These are phyloP conservation scores for Vicia faba DNA, from an alignment of 306 rosid species.

Conservation along the genomic window DNA sequence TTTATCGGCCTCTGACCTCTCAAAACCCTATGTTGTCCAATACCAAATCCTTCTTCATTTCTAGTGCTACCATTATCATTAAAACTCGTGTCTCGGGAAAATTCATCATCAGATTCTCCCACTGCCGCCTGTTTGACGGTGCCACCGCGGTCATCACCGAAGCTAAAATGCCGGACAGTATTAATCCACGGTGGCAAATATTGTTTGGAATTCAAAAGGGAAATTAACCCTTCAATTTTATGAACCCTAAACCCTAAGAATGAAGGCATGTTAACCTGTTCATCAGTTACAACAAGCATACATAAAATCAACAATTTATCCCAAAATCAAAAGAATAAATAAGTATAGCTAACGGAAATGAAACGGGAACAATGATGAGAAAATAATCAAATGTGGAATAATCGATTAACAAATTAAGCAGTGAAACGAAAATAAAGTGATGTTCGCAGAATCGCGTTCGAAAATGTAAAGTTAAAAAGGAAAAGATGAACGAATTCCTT, in stretches of 20 bases:
- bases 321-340: constrained; percentile 22
- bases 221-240: constrained; percentile 40
- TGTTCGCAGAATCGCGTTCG: background rate
- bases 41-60: constrained; percentile 1
- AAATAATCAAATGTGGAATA: background rate
- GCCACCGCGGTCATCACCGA: constrained; percentile 29
- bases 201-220: constrained; percentile 33
- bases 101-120: constrained; percentile 37
- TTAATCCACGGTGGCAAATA: constrained; percentile 30
- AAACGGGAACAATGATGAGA: background rate
- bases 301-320: constrained; percentile 18
- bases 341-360: background rate
- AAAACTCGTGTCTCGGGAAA: constrained; percentile 7
- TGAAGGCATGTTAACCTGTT: constrained; percentile 46
- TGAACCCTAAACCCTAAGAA: constrained; percentile 32
- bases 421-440: constrained; percentile 1
- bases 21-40: constrained; percentile 35
- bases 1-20: constrained; percentile 39
- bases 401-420: constrained; percentile 14
- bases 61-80: background rate
- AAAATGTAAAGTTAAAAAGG: background rate
- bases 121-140: background rate
- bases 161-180: constrained; percentile 48
- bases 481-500: background rate
- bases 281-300: constrained; percentile 7